Evolutionary conservation across 208 protist species (phyloP).

Genomic region (Sergeia podlipaevii): DNA sequence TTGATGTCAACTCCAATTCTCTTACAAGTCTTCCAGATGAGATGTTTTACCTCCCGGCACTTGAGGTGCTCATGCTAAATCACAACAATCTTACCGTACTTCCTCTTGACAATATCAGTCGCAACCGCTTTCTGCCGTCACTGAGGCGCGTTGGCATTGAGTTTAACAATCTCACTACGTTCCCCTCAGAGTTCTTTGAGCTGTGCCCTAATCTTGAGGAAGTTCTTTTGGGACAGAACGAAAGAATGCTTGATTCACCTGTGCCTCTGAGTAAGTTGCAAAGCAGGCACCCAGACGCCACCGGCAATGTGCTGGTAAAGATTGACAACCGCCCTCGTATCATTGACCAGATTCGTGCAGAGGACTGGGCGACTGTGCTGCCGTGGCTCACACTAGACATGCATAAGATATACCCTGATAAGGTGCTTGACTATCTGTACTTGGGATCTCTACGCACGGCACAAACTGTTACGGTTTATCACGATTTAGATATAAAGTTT

Average conservation of each 20-base stretch:
- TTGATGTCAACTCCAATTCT: constrained; percentile 73
- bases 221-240: constrained; percentile 64
- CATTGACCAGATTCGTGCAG: constrained; percentile 47
- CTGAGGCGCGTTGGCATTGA: constrained; percentile 56
- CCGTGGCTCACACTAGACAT: constrained; percentile 70
- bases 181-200: constrained; percentile 65
- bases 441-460: constrained; percentile 83
- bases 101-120: background rate
- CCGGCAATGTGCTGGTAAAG: constrained; percentile 29
- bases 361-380: constrained; percentile 38
- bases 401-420: constrained; percentile 89
- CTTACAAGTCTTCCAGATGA: constrained; percentile 45
- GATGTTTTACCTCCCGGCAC: constrained; percentile 53
- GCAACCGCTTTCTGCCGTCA: constrained; percentile 32
- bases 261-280: constrained; percentile 29
- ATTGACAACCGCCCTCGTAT: constrained; percentile 77
- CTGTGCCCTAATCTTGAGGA: constrained; percentile 49
- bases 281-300: constrained; percentile 15
- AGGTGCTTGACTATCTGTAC: constrained; percentile 81
- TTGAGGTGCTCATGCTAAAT: constrained; percentile 69
- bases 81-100: constrained; percentile 37
- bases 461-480: constrained; percentile 74
- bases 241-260: constrained; percentile 47
- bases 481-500: constrained; percentile 76
- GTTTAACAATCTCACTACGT: constrained; percentile 56